Conservation (phyloP, 2,329 filamentous ascomycete species). For the Pseudocercospora fijiensis region DNA sequence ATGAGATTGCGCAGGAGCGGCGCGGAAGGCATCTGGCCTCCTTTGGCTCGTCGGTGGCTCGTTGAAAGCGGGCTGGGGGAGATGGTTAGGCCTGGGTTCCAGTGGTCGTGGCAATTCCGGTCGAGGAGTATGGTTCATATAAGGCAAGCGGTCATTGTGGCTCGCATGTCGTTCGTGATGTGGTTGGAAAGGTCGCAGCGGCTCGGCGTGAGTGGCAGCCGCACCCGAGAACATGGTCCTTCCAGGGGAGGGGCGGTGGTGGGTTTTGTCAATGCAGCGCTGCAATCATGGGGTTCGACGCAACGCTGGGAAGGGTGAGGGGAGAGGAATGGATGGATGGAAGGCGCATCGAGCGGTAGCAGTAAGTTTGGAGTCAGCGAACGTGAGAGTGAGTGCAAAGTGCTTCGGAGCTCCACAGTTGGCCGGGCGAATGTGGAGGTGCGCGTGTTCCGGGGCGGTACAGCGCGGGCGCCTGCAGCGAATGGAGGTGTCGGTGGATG, state of each 20-base stretch:
- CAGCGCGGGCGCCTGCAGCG: constrained; percentile 3
- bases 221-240: constrained; percentile 17
- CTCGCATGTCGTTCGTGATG: constrained; percentile 25
- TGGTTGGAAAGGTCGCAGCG: constrained; percentile 14
- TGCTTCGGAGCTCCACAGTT: constrained; percentile 6
- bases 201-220: constrained; percentile 16
- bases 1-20: constrained; percentile 19
- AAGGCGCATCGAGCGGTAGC: constrained; percentile 15
- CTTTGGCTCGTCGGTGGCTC: constrained; percentile 20
- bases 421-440: constrained; percentile 5
- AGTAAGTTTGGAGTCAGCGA: constrained; percentile 6
- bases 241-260: not conserved
- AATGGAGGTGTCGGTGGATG: not conserved
- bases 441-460: constrained; percentile 6
- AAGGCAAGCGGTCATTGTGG: constrained; percentile 22
- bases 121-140: constrained; percentile 19
- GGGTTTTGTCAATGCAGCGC: not conserved
- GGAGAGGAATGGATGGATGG: not conserved
- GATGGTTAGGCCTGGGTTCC: constrained; percentile 29
- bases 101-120: constrained; percentile 31
- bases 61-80: constrained; percentile 22
- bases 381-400: not conserved
- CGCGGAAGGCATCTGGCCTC: constrained; percentile 25
- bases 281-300: constrained; percentile 9
- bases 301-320: constrained; percentile 5